These are phyloP conservation scores for Lepraria neglecta DNA, from an alignment of 495 filamentous ascomycete species.

Conservation along the genomic window DNA sequence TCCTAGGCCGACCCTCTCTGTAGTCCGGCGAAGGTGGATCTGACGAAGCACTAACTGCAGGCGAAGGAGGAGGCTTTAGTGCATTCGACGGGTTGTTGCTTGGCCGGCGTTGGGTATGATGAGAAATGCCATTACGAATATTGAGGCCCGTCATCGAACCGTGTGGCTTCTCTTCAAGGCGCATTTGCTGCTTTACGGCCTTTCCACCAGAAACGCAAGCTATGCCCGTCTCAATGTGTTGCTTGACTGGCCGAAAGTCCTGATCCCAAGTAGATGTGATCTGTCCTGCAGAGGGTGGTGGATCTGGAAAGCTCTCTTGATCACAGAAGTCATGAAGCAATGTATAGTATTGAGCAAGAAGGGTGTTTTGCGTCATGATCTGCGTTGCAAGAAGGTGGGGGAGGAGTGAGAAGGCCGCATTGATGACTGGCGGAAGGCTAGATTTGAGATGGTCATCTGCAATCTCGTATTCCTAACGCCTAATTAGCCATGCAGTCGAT, in stretches of 20 bases:
- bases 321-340: conserved; percentile 71
- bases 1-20: conserved; percentile 24
- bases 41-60: conserved; percentile 26
- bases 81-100: conserved; percentile 24
- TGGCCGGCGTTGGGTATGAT: conserved; percentile 21
- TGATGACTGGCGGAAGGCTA: conserved; percentile 67
- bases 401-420: conserved; percentile 68
- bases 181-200: conserved; percentile 59
- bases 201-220: conserved; percentile 66
- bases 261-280: conserved; percentile 65
- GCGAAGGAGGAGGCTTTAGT: conserved; percentile 30
- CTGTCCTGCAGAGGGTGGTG: conserved; percentile 64
- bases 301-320: conserved; percentile 63
- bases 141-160: conserved; percentile 34
- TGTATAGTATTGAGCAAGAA: conserved; percentile 83
- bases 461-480: conserved; percentile 65
- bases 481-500: conserved; percentile 7
- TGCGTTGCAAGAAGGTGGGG: conserved; percentile 69
- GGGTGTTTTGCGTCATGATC: conserved; percentile 73
- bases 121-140: conserved; percentile 33
- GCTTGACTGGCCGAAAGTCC: conserved; percentile 57
- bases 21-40: conserved; percentile 28
- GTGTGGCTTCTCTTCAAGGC: conserved; percentile 36
- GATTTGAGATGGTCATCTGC: conserved; percentile 77
- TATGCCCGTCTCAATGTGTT: conserved; percentile 65